phyloP scores from a whole-genome alignment of 306 rosid species.

The Trifolium dubium region DNA sequence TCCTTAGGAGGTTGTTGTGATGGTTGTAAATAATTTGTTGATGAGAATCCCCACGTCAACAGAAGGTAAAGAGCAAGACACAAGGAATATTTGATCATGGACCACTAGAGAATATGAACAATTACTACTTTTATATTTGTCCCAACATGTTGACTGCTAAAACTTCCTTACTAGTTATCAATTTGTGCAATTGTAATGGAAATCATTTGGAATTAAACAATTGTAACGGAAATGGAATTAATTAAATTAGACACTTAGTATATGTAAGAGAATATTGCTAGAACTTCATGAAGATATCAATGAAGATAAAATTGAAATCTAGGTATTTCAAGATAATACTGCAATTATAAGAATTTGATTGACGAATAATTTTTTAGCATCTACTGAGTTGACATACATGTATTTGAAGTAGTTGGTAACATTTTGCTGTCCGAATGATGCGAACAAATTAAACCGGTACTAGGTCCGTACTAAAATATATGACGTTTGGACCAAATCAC shows the following conservation, averaged over 20 bases:
- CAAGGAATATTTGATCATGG: constrained; percentile 48
- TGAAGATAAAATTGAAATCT: constrained; percentile 17
- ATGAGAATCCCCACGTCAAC: constrained; percentile 59
- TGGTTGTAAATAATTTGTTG: constrained; percentile 45
- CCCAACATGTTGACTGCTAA: not conserved
- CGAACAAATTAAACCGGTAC: too few relatives aligned
- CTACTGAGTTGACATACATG: constrained; percentile 18
- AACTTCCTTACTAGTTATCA: not conserved
- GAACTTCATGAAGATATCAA: not conserved
- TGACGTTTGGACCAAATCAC: too few relatives aligned
- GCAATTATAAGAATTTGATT: not conserved
- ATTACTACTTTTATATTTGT: not conserved
- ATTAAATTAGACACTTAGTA: too few relatives aligned
- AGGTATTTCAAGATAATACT: not conserved
- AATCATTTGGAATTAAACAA: not conserved
- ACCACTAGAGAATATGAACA: constrained; percentile 56
- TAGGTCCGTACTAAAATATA: too few relatives aligned
- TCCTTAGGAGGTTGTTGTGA: constrained; percentile 42
- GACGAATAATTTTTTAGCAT: constrained; percentile 21
- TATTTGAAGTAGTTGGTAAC: not conserved
- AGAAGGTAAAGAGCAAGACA: constrained; percentile 54
- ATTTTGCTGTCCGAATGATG: constrained; percentile 10
- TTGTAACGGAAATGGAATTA: not conserved
- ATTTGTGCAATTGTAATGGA: not conserved
- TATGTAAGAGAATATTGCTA: not conserved